Base-by-base conservation (phyloP, 2,329 filamentous ascomycete genomes). In the Pseudogymnoascus sp. region DNA sequence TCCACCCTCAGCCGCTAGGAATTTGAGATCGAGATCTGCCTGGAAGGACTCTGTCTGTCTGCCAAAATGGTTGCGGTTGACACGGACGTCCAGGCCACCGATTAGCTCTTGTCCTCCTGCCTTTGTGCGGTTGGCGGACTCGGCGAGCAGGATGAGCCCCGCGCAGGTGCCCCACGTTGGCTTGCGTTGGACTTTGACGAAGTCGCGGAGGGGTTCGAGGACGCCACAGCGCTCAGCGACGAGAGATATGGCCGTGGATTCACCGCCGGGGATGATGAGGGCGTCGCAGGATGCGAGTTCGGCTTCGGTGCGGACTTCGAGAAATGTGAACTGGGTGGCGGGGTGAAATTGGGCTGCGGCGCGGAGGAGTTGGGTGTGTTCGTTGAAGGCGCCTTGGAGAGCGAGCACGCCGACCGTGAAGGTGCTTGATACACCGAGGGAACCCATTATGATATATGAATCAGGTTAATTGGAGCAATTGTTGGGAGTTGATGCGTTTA, bases 121-220 rank as follows among this genome's bases (percentile, higher is more conserved):
- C 73, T 97, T 97, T 37, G 90, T 91, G 64, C 87, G 84, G 72
- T 93, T 96, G 58, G 91, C 93, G 62, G 88, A 86, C 70, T 96
- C 89, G 1, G 91, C 88, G 58, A 99, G 85, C 57, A 97, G 78
- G 67, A 99, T 97, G 62, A 97, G 82, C 8, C 94, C 94, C 11
- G 94, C 94, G 73, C 94, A 99, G 18, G 94, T 97, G 61, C 94
- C 94, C 93, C 93, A 99, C 22, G 89, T 90, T 9, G 92, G 92
- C 68, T 89, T 91, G 66, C 88, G 84, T 59, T 84, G 77, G 39
- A 89, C 78, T 70, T 96, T 96, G 70, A 97, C 92, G 74, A 96
- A 99, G 33, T 92, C 82, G 60, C 91, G 80, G 64, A 99, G 76
- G 2, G 91, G 91, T 68, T 95, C 90, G 61, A 99, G 76, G 36